Conservation (phyloP, 2,329 filamentous ascomycete species). For the Xylaria sp. region DNA sequence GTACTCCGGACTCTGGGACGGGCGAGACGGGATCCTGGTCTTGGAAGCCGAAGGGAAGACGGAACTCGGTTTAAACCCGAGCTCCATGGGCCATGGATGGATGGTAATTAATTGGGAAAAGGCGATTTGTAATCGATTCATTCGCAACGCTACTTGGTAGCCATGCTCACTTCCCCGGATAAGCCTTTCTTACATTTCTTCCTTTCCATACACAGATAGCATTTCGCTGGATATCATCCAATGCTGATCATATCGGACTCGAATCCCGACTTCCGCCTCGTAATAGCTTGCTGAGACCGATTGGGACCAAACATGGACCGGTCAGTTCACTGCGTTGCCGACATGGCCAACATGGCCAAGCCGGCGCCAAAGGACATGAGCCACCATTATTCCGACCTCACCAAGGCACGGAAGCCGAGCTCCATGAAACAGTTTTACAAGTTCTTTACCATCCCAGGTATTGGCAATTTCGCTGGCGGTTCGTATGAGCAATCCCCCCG, state of each 20-base stretch:
- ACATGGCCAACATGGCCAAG: constrained; percentile 46
- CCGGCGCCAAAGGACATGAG: constrained; percentile 75
- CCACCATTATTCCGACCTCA: constrained; percentile 79
- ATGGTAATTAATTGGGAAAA: neutral
- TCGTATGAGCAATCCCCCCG: constrained; percentile 32
- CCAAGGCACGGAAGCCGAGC: constrained; percentile 71
- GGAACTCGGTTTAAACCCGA: neutral
- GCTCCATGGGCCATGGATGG: neutral
- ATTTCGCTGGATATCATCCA: neutral
- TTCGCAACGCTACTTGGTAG: neutral
- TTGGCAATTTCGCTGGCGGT: constrained; percentile 71
- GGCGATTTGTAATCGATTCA: constrained; percentile 10
- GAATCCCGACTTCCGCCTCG: constrained; percentile 7
- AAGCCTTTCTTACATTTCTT: neutral
- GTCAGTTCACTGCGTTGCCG: constrained; percentile 33
- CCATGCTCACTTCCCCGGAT: neutral
- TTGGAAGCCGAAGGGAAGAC: constrained; percentile 1
- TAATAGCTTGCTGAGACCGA: constrained; percentile 2
- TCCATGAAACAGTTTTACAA: constrained; percentile 86
- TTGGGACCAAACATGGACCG: constrained; percentile 39
- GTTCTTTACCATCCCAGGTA: constrained; percentile 76
- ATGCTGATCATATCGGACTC: constrained; percentile 1
- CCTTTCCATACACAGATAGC: neutral
- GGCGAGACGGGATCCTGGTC: constrained; percentile 1
- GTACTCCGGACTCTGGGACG: neutral